A percentile compares a stretch with the other conserved stretches of the same genome.
Evolutionary conservation across 2,329 filamentous ascomycete species (phyloP).

Genomic region (Colletotrichum sp.): DNA sequence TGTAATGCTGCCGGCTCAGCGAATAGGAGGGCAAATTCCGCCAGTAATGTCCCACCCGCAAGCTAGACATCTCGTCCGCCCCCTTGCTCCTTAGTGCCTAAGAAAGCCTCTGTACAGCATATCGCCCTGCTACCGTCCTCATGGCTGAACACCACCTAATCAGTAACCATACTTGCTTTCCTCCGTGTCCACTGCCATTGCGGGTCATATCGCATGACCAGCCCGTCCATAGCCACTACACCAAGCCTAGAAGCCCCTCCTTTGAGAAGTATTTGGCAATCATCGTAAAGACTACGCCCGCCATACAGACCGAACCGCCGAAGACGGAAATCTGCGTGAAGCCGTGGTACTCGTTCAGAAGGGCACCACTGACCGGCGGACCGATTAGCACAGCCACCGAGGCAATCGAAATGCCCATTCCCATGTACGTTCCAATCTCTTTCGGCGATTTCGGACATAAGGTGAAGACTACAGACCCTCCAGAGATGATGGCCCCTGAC

Average conservation of each 20-base stretch:
- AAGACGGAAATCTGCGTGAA: conserved; percentile 36
- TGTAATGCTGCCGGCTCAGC: not conserved
- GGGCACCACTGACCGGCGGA: conserved; percentile 49
- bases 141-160: not conserved
- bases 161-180: not conserved
- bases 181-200: not conserved
- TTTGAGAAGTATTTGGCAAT: conserved; percentile 26
- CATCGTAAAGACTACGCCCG: conserved; percentile 14
- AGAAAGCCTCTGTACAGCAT: not conserved
- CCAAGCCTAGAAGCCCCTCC: conserved; percentile 36
- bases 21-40: not conserved
- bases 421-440: conserved; percentile 56
- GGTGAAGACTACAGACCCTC: conserved; percentile 40
- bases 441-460: conserved; percentile 46
- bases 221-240: not conserved
- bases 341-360: conserved; percentile 41
- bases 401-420: conserved; percentile 43
- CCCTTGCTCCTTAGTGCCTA: not conserved
- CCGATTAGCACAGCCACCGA: conserved; percentile 47
- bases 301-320: conserved; percentile 3
- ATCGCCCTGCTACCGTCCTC: not conserved
- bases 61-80: not conserved
- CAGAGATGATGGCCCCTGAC: conserved; percentile 37
- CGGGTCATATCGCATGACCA: not conserved
- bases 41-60: not conserved